Conservation (phyloP, 345 rosid genomes). For the Rhodamnia argentea region DNA sequence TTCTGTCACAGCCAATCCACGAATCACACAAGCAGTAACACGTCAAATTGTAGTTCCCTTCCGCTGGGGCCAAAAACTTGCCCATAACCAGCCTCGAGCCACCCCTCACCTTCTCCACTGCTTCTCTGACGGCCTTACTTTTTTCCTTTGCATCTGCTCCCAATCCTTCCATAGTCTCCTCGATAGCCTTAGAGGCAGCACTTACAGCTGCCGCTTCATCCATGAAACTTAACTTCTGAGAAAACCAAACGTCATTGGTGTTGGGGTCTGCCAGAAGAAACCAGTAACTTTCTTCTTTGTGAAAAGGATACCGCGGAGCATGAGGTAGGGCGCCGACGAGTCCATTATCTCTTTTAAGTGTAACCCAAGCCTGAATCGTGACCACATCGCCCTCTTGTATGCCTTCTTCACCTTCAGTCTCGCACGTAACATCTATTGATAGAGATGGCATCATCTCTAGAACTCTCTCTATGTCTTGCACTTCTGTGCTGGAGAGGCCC, state of each 20-base stretch:
- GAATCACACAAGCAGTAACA: slow-evolving; percentile 88
- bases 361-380: slow-evolving; percentile 81
- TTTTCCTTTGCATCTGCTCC: slow-evolving; percentile 79
- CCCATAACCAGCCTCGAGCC: slow-evolving; percentile 92
- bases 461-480: slow-evolving; percentile 65
- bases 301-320: slow-evolving; percentile 74
- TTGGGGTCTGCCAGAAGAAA: slow-evolving; percentile 68
- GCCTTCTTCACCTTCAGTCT: slow-evolving; percentile 94
- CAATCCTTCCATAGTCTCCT: slow-evolving; percentile 88
- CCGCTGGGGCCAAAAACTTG: slow-evolving; percentile 74
- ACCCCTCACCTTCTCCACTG: slow-evolving; percentile 66
- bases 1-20: slow-evolving; percentile 91
- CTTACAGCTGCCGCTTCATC: slow-evolving; percentile 75
- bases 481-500: slow-evolving; percentile 65
- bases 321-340: slow-evolving; percentile 82
- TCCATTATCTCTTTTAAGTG: slow-evolving; percentile 72
- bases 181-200: slow-evolving; percentile 81
- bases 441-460: slow-evolving; percentile 87
- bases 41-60: slow-evolving; percentile 80
- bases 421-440: slow-evolving; percentile 60
- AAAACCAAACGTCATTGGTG: slow-evolving; percentile 87
- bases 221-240: slow-evolving; percentile 89
- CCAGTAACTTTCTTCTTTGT: slow-evolving; percentile 96
- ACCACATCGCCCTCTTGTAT: slow-evolving; percentile 89
- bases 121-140: slow-evolving; percentile 47